These are phyloP conservation scores for Lagenidium giganteum DNA, from an alignment of 352 stramenopile genomes.

Conservation along the genomic window DNA sequence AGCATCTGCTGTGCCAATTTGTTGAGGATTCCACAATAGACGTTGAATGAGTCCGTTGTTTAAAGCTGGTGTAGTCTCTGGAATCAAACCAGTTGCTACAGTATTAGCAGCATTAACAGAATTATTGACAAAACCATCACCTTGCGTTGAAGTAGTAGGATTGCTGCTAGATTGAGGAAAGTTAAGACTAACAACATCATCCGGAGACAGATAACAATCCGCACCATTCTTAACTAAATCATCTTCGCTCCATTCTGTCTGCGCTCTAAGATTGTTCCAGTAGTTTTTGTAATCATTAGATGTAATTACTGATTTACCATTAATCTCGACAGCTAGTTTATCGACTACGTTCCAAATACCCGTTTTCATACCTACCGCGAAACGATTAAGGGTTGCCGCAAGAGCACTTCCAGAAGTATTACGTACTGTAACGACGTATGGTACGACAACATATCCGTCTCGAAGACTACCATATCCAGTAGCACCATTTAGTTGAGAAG, in stretches of 20 bases:
- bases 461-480: slow-evolving; percentile 9
- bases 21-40: too few species aligned
- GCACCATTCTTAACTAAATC: slow-evolving; percentile 15
- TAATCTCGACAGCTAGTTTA: slow-evolving; percentile 12
- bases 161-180: too few species aligned
- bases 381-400: slow-evolving; percentile 7
- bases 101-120: too few species aligned
- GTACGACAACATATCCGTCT: slow-evolving; percentile 13
- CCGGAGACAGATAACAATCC: slow-evolving; percentile 11
- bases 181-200: slow-evolving; percentile 17
- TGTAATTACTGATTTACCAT: slow-evolving; percentile 16
- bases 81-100: too few species aligned
- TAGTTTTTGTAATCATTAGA: slow-evolving; percentile 16
- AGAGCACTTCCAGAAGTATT: slow-evolving; percentile 11
- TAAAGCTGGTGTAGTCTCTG: too few species aligned
- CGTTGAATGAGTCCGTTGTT: too few species aligned
- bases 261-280: slow-evolving; percentile 19
- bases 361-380: slow-evolving; percentile 11
- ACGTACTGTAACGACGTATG: slow-evolving; percentile 13
- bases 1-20: too few species aligned
- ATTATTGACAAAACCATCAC: too few species aligned
- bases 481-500: slow-evolving; percentile 14
- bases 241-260: slow-evolving; percentile 9
- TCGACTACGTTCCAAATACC: slow-evolving; percentile 21
- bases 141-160: not conserved